Base-by-base conservation (phyloP, 169 alveolate genomes). In the Theileria equi region DNA sequence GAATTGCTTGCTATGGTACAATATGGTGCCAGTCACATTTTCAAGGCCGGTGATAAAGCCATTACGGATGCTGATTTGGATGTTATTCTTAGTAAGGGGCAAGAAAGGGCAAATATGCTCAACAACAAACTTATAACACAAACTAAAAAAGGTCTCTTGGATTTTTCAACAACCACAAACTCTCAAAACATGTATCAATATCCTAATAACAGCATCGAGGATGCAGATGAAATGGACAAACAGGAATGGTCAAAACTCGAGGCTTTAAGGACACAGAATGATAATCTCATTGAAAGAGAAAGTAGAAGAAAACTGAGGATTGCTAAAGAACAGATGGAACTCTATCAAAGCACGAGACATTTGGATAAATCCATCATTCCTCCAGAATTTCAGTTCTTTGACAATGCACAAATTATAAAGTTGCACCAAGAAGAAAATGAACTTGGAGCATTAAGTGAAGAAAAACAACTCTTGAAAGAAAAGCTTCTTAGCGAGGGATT, bases 11-110 rank as follows among this genome's bases (percentile, higher is more conserved):
- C 57, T 43, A 79, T 84, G 91, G 85, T 84, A n/a, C 89, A 79
- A 35, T 79, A 76, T 47, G 91, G 91, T 10, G 91, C 91, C 1
- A 88, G 80, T 25, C 89, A 84, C 54, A 66, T 83, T 28, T 83
- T 83, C 80, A 83, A 83, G 54, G 81, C 90, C 0, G 83, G 70
- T 0, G 81, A 57, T 29, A 80, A 57, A 10, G 90, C 69, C 21
- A 36, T 83, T n/a, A 83, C 90, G 0, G 90, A 83, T 47, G 86
- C 73, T 26, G 90, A 83, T 19, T 79, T 83, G 26, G 90, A 83
- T 7, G 90, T 79, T 8, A 83, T 83, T 35, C 77, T 83, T 19
- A 73, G 88, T 50, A 70, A 76, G 85, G 90, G 90, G 0, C 84
- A 67, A 53, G 91, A 64, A 52, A 71, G 87, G 8, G 88, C 89